These are phyloP conservation scores for Fistulifera solaris DNA, from an alignment of 108 stramenopile species.

Conservation along the genomic window DNA sequence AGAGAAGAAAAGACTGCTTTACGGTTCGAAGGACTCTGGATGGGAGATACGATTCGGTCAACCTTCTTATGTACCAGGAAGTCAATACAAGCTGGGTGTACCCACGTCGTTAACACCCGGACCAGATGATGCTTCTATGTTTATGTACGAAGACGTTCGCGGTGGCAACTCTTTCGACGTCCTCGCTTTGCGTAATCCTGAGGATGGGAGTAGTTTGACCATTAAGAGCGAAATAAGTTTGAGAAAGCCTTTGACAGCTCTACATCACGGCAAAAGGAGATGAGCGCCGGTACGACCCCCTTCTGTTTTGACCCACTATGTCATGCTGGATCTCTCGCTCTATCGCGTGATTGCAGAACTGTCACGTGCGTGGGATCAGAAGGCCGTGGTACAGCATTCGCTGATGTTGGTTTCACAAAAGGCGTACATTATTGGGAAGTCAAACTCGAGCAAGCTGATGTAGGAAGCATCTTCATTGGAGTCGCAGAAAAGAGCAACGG, in stretches of 20 bases:
- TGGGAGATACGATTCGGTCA: constrained; percentile 84
- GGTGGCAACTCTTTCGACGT: constrained; percentile 49
- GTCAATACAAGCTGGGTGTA: constrained; percentile 35
- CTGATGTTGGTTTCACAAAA: constrained; percentile 70
- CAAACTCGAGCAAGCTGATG: constrained; percentile 85
- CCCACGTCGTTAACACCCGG: background rate
- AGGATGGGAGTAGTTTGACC: constrained; percentile 32
- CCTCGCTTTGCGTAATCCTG: constrained; percentile 38
- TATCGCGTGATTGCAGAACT: constrained; percentile 58
- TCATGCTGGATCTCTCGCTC: constrained; percentile 56
- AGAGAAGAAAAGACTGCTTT: constrained; percentile 55
- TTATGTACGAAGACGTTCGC: constrained; percentile 44
- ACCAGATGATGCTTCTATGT: background rate
- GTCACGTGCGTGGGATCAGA: constrained; percentile 62
- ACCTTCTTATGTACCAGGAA: constrained; percentile 67
- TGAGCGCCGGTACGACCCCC: constrained; percentile 19
- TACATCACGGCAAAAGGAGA: background rate
- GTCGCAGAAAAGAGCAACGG: constrained; percentile 78
- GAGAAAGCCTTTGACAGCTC: background rate
- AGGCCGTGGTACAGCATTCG: constrained; percentile 70
- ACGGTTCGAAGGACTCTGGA: constrained; percentile 72
- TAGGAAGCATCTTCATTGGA: constrained; percentile 89
- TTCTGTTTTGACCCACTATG: constrained; percentile 59
- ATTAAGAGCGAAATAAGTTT: constrained; percentile 61
- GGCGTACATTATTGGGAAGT: constrained; percentile 97